These are phyloP conservation scores for Penicillium thymicola DNA, from an alignment of 2,329 filamentous ascomycete genomes.

Conservation along the genomic window DNA sequence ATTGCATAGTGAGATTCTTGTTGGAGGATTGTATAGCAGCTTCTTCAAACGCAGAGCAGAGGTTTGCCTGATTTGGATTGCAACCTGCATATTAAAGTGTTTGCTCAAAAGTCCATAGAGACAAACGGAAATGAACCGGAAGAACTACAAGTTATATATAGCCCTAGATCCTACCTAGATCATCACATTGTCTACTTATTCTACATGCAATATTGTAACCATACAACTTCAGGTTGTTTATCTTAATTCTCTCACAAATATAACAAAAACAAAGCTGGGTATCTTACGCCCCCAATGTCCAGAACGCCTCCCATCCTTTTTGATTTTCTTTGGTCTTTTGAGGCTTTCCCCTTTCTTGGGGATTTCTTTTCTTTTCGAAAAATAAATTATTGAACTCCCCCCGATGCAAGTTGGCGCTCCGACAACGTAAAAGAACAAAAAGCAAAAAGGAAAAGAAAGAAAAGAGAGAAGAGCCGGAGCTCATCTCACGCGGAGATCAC, in stretches of 20 bases:
- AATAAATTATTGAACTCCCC: background rate
- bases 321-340: background rate
- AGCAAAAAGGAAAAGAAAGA: too few relatives aligned
- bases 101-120: background rate
- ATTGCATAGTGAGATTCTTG: background rate
- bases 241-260: background rate
- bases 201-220: background rate
- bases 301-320: background rate
- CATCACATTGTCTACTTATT: background rate
- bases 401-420: background rate
- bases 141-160: background rate
- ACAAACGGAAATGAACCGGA: background rate
- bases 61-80: background rate
- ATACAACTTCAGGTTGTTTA: background rate
- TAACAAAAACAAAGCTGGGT: slow-evolving; percentile 1
- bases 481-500: background rate
- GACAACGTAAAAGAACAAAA: background rate
- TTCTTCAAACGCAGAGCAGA: background rate
- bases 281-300: slow-evolving; percentile 4
- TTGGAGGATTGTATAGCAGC: background rate
- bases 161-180: background rate
- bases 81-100: background rate
- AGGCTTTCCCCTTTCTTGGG: background rate
- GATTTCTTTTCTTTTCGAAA: background rate
- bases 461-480: background rate